Conservation (phyloP, 768 basidiomycete species). For the Hysterangium stoloniferum region DNA sequence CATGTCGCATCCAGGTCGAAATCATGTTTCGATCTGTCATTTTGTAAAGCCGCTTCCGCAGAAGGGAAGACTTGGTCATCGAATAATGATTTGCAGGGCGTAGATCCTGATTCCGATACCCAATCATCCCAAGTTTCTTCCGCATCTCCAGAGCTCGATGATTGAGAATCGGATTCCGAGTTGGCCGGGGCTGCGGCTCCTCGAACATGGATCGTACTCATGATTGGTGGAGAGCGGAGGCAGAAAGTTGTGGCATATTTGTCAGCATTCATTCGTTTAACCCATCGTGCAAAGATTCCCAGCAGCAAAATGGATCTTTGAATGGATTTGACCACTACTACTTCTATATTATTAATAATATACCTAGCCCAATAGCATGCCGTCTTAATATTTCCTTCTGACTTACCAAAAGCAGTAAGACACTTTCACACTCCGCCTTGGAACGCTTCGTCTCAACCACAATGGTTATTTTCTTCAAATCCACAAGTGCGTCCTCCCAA, state of each 20-base stretch:
- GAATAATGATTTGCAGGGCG: conserved; percentile 66
- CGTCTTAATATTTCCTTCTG: too few species aligned
- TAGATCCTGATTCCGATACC: conserved; percentile 57
- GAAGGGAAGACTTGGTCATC: conserved; percentile 55
- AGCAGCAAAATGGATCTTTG: too few species aligned
- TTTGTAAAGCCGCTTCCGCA: conserved; percentile 46
- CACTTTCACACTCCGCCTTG: background rate
- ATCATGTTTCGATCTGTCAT: conserved; percentile 53
- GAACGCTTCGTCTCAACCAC: conserved; percentile 3
- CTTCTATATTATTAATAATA: too few species aligned
- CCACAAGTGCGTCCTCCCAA: conserved; percentile 30
- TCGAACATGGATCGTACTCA: conserved; percentile 8
- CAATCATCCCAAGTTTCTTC: conserved; percentile 76
- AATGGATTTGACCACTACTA: too few species aligned
- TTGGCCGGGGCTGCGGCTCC: background rate
- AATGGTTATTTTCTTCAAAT: conserved; percentile 66
- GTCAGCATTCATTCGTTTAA: background rate
- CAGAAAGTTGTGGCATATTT: background rate
- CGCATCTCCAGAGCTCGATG: conserved; percentile 24
- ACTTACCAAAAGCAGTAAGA: too few species aligned
- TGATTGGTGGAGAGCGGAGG: background rate
- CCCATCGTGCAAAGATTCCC: background rate
- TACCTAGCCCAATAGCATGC: too few species aligned
- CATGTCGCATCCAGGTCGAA: conserved; percentile 54
- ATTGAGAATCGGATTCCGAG: conserved; percentile 9